Evolutionary conservation across 768 basidiomycete species (phyloP).

Genomic region (Cystobasidiopsis lactophilus): DNA sequence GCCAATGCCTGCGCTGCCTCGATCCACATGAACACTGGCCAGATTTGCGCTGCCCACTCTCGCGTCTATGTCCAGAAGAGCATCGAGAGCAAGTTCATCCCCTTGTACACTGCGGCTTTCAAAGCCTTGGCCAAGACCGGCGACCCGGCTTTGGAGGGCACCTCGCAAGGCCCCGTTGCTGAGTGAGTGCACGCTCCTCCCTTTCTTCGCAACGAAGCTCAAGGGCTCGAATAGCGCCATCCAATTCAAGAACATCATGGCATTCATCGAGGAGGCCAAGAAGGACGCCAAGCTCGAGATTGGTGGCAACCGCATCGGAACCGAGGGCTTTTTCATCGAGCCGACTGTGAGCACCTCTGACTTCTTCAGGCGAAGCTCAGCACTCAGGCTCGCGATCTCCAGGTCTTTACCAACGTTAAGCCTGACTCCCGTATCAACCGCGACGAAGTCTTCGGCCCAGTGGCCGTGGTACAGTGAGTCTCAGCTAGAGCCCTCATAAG

Average conservation of each 20-base stretch:
- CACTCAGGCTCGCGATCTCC: no score
- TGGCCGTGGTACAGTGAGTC: neutral
- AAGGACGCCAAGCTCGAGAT: neutral
- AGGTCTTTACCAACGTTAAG: constrained; percentile 43
- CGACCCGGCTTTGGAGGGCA: neutral
- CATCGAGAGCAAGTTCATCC: constrained; percentile 10
- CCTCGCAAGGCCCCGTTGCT: constrained; percentile 1
- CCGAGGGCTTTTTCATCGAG: neutral
- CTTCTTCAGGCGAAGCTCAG: no score
- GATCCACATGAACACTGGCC: constrained; percentile 9
- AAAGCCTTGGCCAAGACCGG: constrained; percentile 8
- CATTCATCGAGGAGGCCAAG: neutral
- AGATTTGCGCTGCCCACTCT: constrained; percentile 16
- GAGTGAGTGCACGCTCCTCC: no score
- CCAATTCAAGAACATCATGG: neutral
- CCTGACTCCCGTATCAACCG: constrained; percentile 33
- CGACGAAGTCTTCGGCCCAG: constrained; percentile 8
- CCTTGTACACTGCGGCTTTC: constrained; percentile 7
- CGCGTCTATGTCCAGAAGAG: constrained; percentile 9
- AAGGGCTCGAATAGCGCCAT: no score
- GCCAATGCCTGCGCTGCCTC: constrained; percentile 10
- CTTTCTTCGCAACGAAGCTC: no score
- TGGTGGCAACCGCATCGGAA: neutral
- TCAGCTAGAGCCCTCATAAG: no score
- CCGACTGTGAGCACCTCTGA: no score